phyloP scores from a whole-genome alignment of 129 eudicot genomes.

The Artemisia argyi region DNA sequence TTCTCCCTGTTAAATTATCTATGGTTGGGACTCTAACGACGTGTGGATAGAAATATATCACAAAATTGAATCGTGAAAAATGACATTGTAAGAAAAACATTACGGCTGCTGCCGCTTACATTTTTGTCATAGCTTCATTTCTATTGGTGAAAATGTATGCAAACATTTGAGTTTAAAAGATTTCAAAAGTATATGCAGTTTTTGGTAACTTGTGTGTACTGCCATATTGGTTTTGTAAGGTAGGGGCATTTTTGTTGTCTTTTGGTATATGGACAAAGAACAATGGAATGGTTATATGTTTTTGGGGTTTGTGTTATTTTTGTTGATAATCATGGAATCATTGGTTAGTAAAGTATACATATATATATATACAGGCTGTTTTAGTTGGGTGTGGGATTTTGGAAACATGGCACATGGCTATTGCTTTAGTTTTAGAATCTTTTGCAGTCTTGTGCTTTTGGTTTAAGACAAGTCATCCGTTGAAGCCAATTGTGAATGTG shows the following conservation, averaged over 20 bases:
- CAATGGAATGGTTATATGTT: constrained; percentile 14
- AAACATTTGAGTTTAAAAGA: not conserved
- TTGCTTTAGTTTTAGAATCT: constrained; percentile 15
- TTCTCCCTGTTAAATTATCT: not conserved
- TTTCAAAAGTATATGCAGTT: not conserved
- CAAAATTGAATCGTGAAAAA: not conserved
- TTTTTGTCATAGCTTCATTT: not conserved
- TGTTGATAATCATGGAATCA: constrained; percentile 16
- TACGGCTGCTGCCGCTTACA: too few species aligned
- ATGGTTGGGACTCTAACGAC: not conserved
- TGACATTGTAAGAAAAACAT: not conserved
- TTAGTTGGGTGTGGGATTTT: constrained; percentile 21
- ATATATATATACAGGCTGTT: constrained; percentile 20
- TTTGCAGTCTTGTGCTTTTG: constrained; percentile 2
- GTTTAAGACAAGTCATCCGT: not conserved
- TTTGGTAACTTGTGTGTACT: not conserved
- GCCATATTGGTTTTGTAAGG: not conserved
- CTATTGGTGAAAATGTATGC: not conserved
- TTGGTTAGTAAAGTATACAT: constrained; percentile 11
- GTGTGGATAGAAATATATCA: not conserved
- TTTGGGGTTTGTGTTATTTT: constrained; percentile 18
- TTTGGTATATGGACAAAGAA: constrained; percentile 10
- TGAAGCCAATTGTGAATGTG: not conserved
- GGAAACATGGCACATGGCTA: constrained; percentile 32
- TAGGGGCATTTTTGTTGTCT: not conserved